Evolutionary conservation across 2,329 filamentous ascomycete species (phyloP), one percentile per base, ranked within the genome.

Genomic region (Leptographium procerum): DNA sequence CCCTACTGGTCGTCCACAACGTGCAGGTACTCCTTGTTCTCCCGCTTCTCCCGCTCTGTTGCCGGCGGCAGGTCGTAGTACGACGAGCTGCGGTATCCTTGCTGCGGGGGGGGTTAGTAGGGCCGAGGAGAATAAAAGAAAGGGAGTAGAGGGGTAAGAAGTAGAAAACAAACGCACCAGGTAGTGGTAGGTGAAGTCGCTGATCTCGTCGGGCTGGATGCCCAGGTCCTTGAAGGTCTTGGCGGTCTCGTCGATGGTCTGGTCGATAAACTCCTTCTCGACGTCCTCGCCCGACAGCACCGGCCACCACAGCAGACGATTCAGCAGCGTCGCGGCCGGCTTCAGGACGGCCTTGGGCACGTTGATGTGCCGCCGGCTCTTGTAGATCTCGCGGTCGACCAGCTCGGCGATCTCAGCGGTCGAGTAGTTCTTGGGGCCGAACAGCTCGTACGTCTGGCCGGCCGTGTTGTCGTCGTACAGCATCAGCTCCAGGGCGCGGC

Each of bases 1-100:
- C 61, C 72, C 75, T 85, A 94, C 79, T 91, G 83, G 72, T 94
- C 87, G 71, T 95, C 89, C 69, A 90, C 77, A 61, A 99, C 91
- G 72, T 99, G 94, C 72, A 97, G 77, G 72, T 95, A 99, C 80
- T 96, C 94, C 82, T 86, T 94, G 75, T 97, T 91, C 73, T 97
- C 91, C 67, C 83, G 81, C 81, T 86, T 94, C 80, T 99, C 94
- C 73, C 87, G 88, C 77, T 96, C 92, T 36, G 92, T 96, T 68
- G 92, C 86, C 54, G 94, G 92, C 55, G 94, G 94, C 65, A 97
- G 80, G 70, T 99, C 92, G 73, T 95, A 96, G 82, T 86, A 94
- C 67, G 85, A 83, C 59, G 87, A 83, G 74, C 88, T 92, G 70
- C 94, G 87, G 80, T 89, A 96, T 72, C 85, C 87, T 88, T 95